Evolutionary conservation across 495 filamentous ascomycete genomes (phyloP).

Genomic region (Pseudomonodictys pantanalensis): DNA sequence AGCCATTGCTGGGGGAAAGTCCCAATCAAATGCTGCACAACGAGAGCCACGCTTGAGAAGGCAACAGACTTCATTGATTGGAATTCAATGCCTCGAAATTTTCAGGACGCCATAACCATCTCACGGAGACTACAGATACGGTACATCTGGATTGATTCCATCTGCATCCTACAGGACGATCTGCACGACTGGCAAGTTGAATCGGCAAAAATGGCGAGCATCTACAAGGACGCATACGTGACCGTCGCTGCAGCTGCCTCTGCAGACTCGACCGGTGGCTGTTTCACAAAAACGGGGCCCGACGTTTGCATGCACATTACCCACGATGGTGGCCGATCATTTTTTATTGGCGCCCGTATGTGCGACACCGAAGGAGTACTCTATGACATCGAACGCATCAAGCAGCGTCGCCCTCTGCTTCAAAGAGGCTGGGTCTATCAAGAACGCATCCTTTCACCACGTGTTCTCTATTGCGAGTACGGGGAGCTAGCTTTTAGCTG

Average conservation of each 20-base stretch:
- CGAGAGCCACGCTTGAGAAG: not conserved
- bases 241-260: conserved; percentile 1
- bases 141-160: conserved; percentile 9
- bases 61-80: not conserved
- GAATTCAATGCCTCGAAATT: not conserved
- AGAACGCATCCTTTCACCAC: not conserved
- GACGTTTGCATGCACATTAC: not conserved
- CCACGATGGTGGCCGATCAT: not conserved
- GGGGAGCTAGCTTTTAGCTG: conserved; percentile 4
- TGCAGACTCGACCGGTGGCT: conserved; percentile 6
- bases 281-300: not conserved
- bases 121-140: not conserved
- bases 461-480: conserved; percentile 5
- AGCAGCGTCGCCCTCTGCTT: not conserved
- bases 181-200: conserved; percentile 3
- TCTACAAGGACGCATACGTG: conserved; percentile 2
- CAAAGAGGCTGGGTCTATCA: conserved; percentile 1
- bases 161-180: conserved; percentile 11
- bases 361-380: not conserved
- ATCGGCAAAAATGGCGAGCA: not conserved
- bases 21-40: conserved; percentile 4
- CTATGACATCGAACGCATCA: not conserved
- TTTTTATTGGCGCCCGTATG: not conserved
- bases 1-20: conserved; percentile 9
- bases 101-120: conserved; percentile 4